Evolutionary conservation across 345 rosid genomes (phyloP), one percentile per base, ranked within the genome.

Genomic region (Gossypium mustelinum): DNA sequence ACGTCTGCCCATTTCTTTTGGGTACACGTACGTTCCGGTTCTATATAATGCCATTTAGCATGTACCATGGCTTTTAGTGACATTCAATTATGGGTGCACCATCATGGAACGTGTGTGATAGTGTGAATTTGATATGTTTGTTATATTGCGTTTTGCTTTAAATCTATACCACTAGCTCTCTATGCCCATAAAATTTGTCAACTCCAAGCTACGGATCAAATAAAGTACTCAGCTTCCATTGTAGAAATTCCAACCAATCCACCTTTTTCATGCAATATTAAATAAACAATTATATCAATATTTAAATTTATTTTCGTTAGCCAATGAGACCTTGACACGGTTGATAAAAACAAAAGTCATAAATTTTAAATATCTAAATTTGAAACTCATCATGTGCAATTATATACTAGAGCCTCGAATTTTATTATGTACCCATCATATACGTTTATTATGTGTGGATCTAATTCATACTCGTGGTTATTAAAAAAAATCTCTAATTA

Each of bases 111-210:
- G 60, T 47, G 7, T 47, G 11, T 52, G 54, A 39, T 25, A 64
- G 44, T 39, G 20, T 63, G 20, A 63, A 63, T 9, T 7, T 39
- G 11, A 47, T 47, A 9, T 47, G 51, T 9, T 47, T 47, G 22
- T 63, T 58, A 7, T n/a, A 43, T 18, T 7, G 11, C 20, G 7
- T 34, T 43, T 43, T 34, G 4, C 84, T 84, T 81, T 70, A 52
- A 73, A 64, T 76, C 63, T 54, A 60, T 66, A 43, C 82, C 82
- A 60, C 55, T 43, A 39, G 50, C 59, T 61, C 41, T 20, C 72
- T 54, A 70, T 76, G 58, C 39, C 27, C 74, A 44, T 59, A 43
- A 11, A 10, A 55, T 43, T 47, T 44, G 48, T 16, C 7, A 44
- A 29, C 45, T 11, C 76, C 22, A 44, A 8, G 41, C 41, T 34